Evolutionary conservation across 495 filamentous ascomycete genomes (phyloP).

Genomic region (Aspergillus ellipticus): DNA sequence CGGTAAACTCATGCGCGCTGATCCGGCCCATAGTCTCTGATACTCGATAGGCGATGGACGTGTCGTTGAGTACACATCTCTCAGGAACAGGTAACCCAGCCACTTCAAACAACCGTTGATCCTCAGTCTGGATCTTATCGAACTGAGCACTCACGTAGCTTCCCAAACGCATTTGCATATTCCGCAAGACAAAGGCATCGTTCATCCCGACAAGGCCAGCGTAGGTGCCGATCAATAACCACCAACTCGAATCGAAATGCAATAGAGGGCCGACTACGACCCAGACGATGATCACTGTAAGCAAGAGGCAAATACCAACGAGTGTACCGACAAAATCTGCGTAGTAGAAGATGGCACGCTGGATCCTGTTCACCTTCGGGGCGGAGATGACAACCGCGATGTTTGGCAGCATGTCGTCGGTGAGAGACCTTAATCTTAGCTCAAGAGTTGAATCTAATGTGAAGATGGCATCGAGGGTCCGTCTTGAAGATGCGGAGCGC

Average conservation of each 20-base stretch:
- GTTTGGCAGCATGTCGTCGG: too few species aligned
- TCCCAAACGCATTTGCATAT: constrained; percentile 29
- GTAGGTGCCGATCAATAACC: constrained; percentile 40
- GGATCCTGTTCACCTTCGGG: constrained; percentile 19
- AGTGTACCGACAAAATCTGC: constrained; percentile 36
- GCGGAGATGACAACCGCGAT: constrained; percentile 21
- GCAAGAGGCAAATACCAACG: background rate
- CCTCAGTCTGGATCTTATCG: constrained; percentile 15
- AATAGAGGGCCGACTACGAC: too few species aligned
- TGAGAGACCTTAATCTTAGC: constrained; percentile 16
- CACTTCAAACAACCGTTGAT: background rate
- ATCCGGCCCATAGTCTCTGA: constrained; percentile 20
- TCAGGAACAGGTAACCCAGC: too few species aligned
- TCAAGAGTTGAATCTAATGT: constrained; percentile 34
- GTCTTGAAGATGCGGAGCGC: constrained; percentile 26
- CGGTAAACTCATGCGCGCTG: constrained; percentile 24
- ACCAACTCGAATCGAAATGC: constrained; percentile 28
- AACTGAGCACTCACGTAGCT: constrained; percentile 27
- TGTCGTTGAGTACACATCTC: constrained; percentile 16
- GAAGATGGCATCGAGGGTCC: constrained; percentile 30
- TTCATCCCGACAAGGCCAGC: constrained; percentile 37
- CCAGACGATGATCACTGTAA: too few species aligned
- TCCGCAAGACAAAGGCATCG: constrained; percentile 37
- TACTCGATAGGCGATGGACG: constrained; percentile 17
- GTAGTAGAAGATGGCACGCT: constrained; percentile 30